Evolutionary conservation across 1,284 basidiomycete species (phyloP), one percentile per base, ranked within the genome.

Genomic region (Puccinia brachypodii): DNA sequence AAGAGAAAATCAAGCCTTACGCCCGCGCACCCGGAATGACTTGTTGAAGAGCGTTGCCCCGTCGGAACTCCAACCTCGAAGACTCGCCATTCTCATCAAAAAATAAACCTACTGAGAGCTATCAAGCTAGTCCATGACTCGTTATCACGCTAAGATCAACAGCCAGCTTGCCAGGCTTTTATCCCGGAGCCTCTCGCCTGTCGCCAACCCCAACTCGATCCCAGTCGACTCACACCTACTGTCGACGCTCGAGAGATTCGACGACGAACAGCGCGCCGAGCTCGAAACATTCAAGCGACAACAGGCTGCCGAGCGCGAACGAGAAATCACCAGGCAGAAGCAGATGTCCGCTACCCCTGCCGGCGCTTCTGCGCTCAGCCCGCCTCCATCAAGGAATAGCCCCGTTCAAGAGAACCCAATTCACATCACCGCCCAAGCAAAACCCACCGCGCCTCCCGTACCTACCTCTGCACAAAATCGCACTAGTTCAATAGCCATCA

Each of bases 401-500:
- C 36, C 62, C 2, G 36, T 8, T 4, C 62, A 38, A 66, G 64
- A 42, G 38, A n/a, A 11, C 22, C 16, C 64, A 8, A 68, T 40
- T 68, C 64, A 68, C 40, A 68, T 68, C 25, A 44, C 28, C 64
- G 64, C 64, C 19, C 64, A 68, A 68, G n/a, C 64, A 42, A 68
- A 44, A 38, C 40, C 64, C 40, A 42, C 6, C 6, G n/a, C n/a
- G n/a, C 22, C 9, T 44, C 28, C n/a, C n/a, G n/a, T n/a, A n/a
- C n/a, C n/a, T 28, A 28, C 40, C 64, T 28, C 22, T n/a, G n/a
- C 38, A 44, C 42, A n/a, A 44, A 68, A 42, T 68, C 14, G 28
- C 38, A 8, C 40, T 28, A 44, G 16, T 28, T n/a, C 38, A 14
- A 2, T 22, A 28, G n/a, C 64, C 8, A 22, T 28, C n/a, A 8